A percentile compares a stretch with the other conserved stretches of the same genome.
Evolutionary conservation across 768 basidiomycete species (phyloP).

Genomic region (Rhizopogon vinicolor): DNA sequence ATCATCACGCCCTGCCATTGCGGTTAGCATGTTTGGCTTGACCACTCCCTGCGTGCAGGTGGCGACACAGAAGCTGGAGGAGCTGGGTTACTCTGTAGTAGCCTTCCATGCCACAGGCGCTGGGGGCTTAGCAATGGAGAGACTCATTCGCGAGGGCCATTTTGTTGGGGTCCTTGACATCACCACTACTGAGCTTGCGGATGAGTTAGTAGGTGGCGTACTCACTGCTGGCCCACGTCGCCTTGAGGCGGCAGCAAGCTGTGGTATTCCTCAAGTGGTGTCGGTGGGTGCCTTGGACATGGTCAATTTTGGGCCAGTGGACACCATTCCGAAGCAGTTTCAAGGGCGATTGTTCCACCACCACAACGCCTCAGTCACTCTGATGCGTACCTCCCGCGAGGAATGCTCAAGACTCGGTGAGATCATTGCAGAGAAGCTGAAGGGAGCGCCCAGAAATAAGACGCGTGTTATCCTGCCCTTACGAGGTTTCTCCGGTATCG

Average conservation of each 20-base stretch:
- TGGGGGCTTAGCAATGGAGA: conserved; percentile 27
- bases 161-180: conserved; percentile 24
- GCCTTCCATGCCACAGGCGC: conserved; percentile 23
- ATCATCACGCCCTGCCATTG: conserved; percentile 6
- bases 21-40: conserved; percentile 25
- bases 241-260: conserved; percentile 19
- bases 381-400: conserved; percentile 25
- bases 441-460: conserved; percentile 7
- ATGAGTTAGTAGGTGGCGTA: conserved; percentile 26
- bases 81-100: conserved; percentile 19
- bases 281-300: conserved; percentile 29
- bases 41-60: conserved; percentile 16
- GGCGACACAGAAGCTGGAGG: conserved; percentile 18
- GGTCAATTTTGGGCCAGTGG: conserved; percentile 27
- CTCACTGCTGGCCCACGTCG: conserved; percentile 22
- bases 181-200: conserved; percentile 29
- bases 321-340: conserved; percentile 20
- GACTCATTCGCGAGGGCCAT: conserved; percentile 18
- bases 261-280: conserved; percentile 22
- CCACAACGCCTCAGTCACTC: conserved; percentile 23
- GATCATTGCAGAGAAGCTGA: conserved; percentile 17
- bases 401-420: conserved; percentile 20
- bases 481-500: conserved; percentile 22
- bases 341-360: conserved; percentile 10
- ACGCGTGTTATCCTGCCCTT: conserved; percentile 21